A percentile compares a stretch with the other conserved stretches of the same genome.
Conservation (phyloP, 2,329 filamentous ascomycete genomes). For the Podosphaera fusca region DNA sequence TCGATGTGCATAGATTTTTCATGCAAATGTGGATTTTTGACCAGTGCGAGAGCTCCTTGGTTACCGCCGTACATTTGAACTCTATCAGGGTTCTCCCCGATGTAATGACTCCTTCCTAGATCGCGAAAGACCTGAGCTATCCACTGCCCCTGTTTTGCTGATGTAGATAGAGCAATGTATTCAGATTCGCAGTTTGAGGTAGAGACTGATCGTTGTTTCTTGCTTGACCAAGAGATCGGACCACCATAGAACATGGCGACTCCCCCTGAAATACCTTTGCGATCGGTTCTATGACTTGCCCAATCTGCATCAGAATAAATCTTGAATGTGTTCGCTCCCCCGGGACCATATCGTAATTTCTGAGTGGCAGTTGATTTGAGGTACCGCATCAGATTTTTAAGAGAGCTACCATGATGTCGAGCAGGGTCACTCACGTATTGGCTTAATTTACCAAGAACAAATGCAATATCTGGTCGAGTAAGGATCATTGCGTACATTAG, state of each 20-base stretch:
- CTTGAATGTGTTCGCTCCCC: background rate
- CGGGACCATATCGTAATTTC: background rate
- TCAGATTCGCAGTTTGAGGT: background rate
- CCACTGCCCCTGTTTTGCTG: background rate
- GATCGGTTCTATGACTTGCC: background rate
- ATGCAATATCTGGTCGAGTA: too few species aligned
- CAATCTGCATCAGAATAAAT: background rate
- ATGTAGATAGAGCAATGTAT: background rate
- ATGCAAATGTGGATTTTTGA: too few species aligned
- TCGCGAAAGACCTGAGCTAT: background rate
- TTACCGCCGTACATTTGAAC: too few species aligned
- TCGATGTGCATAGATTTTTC: background rate
- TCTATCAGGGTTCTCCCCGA: background rate
- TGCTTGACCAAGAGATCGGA: background rate
- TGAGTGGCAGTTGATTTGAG: background rate
- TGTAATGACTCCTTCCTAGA: background rate
- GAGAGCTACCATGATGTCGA: background rate
- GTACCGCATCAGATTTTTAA: background rate
- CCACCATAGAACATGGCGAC: background rate
- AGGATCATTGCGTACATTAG: too few species aligned
- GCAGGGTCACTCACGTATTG: background rate
- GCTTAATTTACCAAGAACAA: background rate
- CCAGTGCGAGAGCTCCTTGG: too few species aligned
- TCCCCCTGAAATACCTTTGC: background rate
- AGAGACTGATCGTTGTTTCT: background rate